These are phyloP conservation scores for Crithidia mellificae DNA, from an alignment of 208 protist species.

Conservation along the genomic window DNA sequence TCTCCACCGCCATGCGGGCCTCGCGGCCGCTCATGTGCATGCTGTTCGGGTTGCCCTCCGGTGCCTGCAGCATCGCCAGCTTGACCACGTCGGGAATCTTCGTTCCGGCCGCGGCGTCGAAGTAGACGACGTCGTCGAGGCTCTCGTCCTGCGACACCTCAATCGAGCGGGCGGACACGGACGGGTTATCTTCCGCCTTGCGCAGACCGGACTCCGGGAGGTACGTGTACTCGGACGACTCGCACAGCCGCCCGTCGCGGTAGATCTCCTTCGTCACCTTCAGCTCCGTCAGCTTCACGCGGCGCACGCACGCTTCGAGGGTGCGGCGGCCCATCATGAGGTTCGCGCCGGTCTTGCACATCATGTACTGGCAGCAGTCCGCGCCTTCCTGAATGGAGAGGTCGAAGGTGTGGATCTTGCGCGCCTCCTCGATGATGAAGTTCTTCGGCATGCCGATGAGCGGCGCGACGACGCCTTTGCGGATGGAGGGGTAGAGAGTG, in stretches of 20 bases:
- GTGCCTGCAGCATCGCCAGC: constrained; percentile 55
- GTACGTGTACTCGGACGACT: constrained; percentile 47
- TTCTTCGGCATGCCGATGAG: constrained; percentile 73
- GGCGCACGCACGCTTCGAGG: constrained; percentile 55
- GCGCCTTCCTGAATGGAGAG: constrained; percentile 76
- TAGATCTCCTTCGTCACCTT: constrained; percentile 64
- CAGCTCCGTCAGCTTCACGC: constrained; percentile 55
- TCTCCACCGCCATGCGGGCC: constrained; percentile 76
- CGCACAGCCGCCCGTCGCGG: constrained; percentile 46
- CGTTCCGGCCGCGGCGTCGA: constrained; percentile 78
- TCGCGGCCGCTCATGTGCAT: constrained; percentile 74
- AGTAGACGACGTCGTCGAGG: constrained; percentile 52
- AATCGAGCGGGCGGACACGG: background rate
- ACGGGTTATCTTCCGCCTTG: constrained; percentile 12
- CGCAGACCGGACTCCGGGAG: constrained; percentile 45
- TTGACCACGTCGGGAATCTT: constrained; percentile 49
- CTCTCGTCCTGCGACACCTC: constrained; percentile 13
- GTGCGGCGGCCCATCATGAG: constrained; percentile 66
- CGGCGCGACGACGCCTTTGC: constrained; percentile 66
- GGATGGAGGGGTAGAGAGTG: constrained; percentile 69
- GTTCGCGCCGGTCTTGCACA: constrained; percentile 83
- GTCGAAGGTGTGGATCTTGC: constrained; percentile 70
- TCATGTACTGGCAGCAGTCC: constrained; percentile 91
- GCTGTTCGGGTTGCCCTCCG: constrained; percentile 78
- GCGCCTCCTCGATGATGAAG: constrained; percentile 69